Base-by-base conservation (phyloP, 306 rosid species). In the Glycine tomentella region DNA sequence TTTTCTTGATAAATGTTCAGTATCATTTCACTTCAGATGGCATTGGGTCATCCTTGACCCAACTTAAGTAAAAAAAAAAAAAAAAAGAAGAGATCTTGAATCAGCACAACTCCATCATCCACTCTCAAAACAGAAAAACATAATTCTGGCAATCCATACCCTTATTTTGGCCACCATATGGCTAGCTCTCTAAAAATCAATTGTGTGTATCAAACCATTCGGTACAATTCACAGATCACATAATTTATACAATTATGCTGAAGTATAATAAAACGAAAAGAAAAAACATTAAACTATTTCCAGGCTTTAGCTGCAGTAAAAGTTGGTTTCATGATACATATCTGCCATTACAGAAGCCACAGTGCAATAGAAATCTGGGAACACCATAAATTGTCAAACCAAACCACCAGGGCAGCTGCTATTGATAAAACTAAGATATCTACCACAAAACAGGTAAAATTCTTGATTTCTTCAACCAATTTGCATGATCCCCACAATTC, bases 381-480 rank as follows among this genome's bases (percentile, higher is more conserved):
- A 56, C 70, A 72, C 46, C 80, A 52, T 14, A 57, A 59, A 57
- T 45, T 56, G 15, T 36, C 38, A 68, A 3, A 14, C 33, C 57
- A 70, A 7, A 61, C 15, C 50, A 36, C 36, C 78, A 61, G 44
- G 34, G 74, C 34, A 79, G 48, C 69, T 15, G 50, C 57, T 59
- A 46, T 55, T 72, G 76, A 74, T 78, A 83, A 77, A 45, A 78
- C 44, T 38, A 4, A 34, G 69, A 63, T 63, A 6, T 34, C 9
- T 63, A 38, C 15, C 56, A 7, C 17, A 31, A 59, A 49, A 77
- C 46, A 33, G 64, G 71, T 36, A 72, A 17, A 14, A 10, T 78
- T 56, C 20, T 38, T 55, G 52, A 20, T 42, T 13, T 68, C 65
- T 52, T 72, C n/a, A 49, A 53, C 74, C 15, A 69, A 53, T 46